A percentile compares a stretch with the other conserved stretches of the same genome.
Conservation (phyloP, 2,329 filamentous ascomycete genomes). For the Claviceps purpurea region DNA sequence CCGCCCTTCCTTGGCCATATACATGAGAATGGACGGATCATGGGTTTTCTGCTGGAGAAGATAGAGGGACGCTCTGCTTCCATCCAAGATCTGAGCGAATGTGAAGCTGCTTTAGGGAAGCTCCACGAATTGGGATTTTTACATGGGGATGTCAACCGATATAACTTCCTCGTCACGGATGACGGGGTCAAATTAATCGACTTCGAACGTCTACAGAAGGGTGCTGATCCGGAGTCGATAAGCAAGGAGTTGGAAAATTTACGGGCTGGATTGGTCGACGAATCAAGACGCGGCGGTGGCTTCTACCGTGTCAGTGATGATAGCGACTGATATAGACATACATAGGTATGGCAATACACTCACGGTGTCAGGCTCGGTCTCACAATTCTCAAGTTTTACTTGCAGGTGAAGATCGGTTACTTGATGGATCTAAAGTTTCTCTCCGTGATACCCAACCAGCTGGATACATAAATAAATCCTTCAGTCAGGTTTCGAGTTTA, state of each 20-base stretch:
- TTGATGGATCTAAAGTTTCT: no score
- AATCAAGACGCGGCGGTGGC: not conserved
- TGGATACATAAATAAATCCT: no score
- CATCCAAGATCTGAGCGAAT: constrained; percentile 14
- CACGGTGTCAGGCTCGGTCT: no score
- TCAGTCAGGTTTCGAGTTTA: no score
- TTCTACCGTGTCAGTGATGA: not conserved
- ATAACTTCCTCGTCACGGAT: constrained; percentile 23
- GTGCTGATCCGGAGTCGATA: not conserved
- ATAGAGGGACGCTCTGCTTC: constrained; percentile 17
- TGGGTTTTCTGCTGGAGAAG: constrained; percentile 23
- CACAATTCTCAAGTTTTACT: no score
- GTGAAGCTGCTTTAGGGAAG: constrained; percentile 14
- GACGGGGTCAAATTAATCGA: constrained; percentile 17
- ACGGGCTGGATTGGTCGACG: not conserved
- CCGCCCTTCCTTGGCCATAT: constrained; percentile 23
- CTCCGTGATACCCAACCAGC: no score
- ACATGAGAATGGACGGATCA: constrained; percentile 19
- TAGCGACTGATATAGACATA: not conserved
- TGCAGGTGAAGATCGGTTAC: no score
- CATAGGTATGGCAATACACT: no score
- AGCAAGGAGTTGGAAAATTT: not conserved
- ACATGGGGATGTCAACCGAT: constrained; percentile 24
- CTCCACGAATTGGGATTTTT: constrained; percentile 17
- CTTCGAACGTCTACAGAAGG: constrained; percentile 13